Evolutionary conservation across 176 grass and related monocot species (phyloP), one percentile per base, ranked within the genome.

Genomic region (Triticum urartu): DNA sequence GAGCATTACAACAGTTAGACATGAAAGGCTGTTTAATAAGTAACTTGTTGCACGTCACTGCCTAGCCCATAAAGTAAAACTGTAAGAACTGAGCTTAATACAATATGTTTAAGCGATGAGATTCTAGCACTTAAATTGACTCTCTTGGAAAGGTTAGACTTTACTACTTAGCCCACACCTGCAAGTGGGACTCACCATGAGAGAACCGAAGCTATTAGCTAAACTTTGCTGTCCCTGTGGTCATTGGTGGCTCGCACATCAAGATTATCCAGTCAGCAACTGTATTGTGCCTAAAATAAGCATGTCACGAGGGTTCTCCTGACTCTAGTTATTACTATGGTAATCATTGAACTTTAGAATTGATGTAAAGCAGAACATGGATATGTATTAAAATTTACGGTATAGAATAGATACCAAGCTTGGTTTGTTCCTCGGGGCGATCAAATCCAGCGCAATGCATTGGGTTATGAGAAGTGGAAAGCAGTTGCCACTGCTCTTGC

Each of bases 1-100:
- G 32, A 68, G 11, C 5, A 30, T 30, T 30, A 30, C 28, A 30
- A 30, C 28, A 30, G 28, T 30, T 30, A 30, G 28, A 11, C 38
- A 77, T 35, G 61, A 43, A 24, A 42, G 2, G n/a, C 26, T 56
- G 22, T 64, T 79, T 79, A 65, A 84, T 30, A 78, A 84, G 45
- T 6, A 59, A 82, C 52, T 39, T 64, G 61, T 62, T 65, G 45
- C 38, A 39, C 11, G 9, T 14, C 14, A 64, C 26, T 36, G 83
- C 56, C 21, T 52, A 84, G 64, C 54, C 78, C 38, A 52, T 6
- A 54, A 83, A 59, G 28, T 32, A 79, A 6, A 78, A 59, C 52
- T 33, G 26, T 76, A 63, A 81, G 0, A 28, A 62, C 43, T 5
- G 12, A 71, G 18, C 30, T 26, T 28, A 47, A 45, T 3, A 28